Conservation (phyloP, 306 rosid species). For the Begonia peltatifolia region DNA sequence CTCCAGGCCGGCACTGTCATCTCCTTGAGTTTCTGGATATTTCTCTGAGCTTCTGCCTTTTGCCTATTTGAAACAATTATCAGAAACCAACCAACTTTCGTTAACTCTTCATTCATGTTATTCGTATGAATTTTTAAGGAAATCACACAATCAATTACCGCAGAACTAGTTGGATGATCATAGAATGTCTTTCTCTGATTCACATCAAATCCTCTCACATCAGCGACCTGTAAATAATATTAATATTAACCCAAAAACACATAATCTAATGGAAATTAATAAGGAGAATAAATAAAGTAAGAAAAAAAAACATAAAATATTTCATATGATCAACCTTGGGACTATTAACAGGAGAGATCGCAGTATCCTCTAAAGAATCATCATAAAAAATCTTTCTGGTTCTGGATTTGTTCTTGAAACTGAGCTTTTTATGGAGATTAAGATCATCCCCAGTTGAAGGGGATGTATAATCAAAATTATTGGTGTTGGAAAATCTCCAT, state of each 20-base stretch:
- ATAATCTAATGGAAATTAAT: not conserved
- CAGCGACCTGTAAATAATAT: conserved; percentile 33
- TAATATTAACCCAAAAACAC: not conserved
- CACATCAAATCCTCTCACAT: conserved; percentile 23
- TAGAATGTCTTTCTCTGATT: conserved; percentile 27
- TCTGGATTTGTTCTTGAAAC: conserved; percentile 42
- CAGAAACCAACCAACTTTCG: too few species aligned
- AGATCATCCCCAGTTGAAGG: not conserved
- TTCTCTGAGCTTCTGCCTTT: conserved; percentile 14
- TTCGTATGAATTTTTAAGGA: too few species aligned
- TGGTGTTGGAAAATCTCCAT: conserved; percentile 31
- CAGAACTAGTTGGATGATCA: conserved; percentile 29
- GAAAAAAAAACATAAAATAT: not conserved
- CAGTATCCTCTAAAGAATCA: conserved; percentile 87
- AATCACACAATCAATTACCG: conserved; percentile 22
- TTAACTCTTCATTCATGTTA: too few species aligned
- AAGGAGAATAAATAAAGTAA: not conserved
- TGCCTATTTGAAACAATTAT: not conserved
- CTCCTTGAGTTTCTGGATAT: conserved; percentile 9
- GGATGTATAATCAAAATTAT: not conserved
- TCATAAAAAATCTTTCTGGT: conserved; percentile 26
- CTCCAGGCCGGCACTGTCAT: conserved; percentile 34
- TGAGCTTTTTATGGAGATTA: conserved; percentile 24
- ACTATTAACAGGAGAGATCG: conserved; percentile 80
- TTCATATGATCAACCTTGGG: conserved; percentile 46